A percentile compares a stretch with the other conserved stretches of the same genome.
Evolutionary conservation across 805 yeast genomes (phyloP).

Genomic region (Metschnikowia bowlesiae): DNA sequence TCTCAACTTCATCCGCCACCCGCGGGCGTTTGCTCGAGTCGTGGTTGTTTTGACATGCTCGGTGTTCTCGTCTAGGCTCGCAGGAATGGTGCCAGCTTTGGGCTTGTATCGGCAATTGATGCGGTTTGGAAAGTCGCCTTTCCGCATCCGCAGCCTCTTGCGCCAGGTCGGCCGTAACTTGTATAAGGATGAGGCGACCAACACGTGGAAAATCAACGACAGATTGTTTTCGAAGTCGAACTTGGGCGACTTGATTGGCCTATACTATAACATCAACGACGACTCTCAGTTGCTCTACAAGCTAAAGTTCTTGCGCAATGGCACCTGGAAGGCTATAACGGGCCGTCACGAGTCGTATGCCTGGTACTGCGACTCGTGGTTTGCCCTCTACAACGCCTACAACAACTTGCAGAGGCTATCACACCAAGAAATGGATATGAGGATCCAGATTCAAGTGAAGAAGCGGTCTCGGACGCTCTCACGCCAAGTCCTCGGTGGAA

Average conservation of each 20-base stretch:
- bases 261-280: slow-evolving; percentile 64
- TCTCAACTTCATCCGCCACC: slow-evolving; percentile 33
- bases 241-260: slow-evolving; percentile 47
- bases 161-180: slow-evolving; percentile 22
- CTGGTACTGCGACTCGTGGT: slow-evolving; percentile 64
- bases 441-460: slow-evolving; percentile 59
- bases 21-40: slow-evolving; percentile 33
- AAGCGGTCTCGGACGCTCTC: slow-evolving; percentile 46
- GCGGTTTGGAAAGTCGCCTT: slow-evolving; percentile 69
- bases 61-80: slow-evolving; percentile 36
- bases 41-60: slow-evolving; percentile 35
- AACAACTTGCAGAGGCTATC: slow-evolving; percentile 38
- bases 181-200: slow-evolving; percentile 7
- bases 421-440: slow-evolving; percentile 48
- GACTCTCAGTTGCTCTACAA: slow-evolving; percentile 57
- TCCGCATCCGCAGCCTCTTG: slow-evolving; percentile 41
- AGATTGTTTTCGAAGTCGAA: slow-evolving; percentile 39
- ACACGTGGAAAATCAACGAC: slow-evolving; percentile 11
- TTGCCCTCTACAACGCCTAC: slow-evolving; percentile 52
- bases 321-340: slow-evolving; percentile 34
- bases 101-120: slow-evolving; percentile 61
- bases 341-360: slow-evolving; percentile 58
- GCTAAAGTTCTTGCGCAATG: slow-evolving; percentile 42
- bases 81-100: slow-evolving; percentile 44
- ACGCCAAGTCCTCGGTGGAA: slow-evolving; percentile 32